Evolutionary conservation across 257 asterid species (phyloP).

Genomic region (Echites panduratus): DNA sequence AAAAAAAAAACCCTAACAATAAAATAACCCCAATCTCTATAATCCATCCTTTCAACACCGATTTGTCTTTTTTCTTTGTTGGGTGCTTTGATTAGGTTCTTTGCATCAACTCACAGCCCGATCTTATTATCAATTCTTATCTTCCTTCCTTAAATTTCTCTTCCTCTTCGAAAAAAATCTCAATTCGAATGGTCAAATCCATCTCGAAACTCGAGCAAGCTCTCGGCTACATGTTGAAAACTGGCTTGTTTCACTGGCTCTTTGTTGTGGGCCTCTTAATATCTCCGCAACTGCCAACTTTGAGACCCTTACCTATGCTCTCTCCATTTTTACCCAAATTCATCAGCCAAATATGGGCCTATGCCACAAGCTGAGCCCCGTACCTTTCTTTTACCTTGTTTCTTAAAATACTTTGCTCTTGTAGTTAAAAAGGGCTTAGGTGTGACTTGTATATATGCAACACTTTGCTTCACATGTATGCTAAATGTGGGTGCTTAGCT

Average conservation of each 20-base stretch:
- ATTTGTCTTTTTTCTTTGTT: no score
- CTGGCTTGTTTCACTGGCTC: slow-evolving; percentile 25
- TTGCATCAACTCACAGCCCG: no score
- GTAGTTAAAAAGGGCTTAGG: slow-evolving; percentile 20
- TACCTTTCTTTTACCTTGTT: slow-evolving; percentile 18
- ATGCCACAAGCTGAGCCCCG: slow-evolving; percentile 24
- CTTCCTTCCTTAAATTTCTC: no score
- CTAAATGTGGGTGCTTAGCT: slow-evolving; percentile 30
- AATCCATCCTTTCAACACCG: no score
- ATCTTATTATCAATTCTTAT: no score
- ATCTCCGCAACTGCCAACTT: slow-evolving; percentile 16
- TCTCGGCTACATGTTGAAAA: slow-evolving; percentile 35
- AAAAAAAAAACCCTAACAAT: no score
- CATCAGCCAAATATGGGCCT: slow-evolving; percentile 27
- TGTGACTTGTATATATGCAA: slow-evolving; percentile 28
- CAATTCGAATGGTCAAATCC: slow-evolving; percentile 25
- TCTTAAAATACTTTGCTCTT: slow-evolving; percentile 19
- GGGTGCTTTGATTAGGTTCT: no score
- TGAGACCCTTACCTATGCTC: slow-evolving; percentile 28
- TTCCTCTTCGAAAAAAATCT: no score
- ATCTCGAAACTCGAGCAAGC: slow-evolving; percentile 29
- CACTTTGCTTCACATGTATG: slow-evolving; percentile 34
- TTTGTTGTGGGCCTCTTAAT: slow-evolving; percentile 31
- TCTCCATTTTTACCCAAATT: slow-evolving; percentile 25
- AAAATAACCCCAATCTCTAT: no score